A percentile compares a stretch with the other conserved stretches of the same genome.
phyloP scores from a whole-genome alignment of 192 early-diverging fungal genomes.

The Umbelopsis vinacea region DNA sequence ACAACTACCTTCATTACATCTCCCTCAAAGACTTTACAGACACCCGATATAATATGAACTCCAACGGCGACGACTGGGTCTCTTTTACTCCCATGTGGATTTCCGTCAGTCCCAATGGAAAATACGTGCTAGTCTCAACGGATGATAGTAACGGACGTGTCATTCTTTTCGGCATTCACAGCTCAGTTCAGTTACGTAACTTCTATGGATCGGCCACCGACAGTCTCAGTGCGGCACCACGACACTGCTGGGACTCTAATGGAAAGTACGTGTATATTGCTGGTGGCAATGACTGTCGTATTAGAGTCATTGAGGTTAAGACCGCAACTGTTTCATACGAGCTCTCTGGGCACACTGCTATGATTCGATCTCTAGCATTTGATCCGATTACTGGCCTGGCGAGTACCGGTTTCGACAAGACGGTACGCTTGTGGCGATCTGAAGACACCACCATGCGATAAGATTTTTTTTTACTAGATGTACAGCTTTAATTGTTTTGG shows the following conservation, averaged over 20 bases:
- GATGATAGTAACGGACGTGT: slow-evolving; percentile 69
- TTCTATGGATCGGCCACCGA: slow-evolving; percentile 67
- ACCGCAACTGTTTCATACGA: slow-evolving; percentile 49
- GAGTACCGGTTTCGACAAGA: slow-evolving; percentile 60
- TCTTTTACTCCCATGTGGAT: slow-evolving; percentile 81
- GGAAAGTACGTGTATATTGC: slow-evolving; percentile 69
- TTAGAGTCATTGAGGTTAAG: slow-evolving; percentile 56
- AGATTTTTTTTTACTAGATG: neutral
- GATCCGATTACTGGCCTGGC: slow-evolving; percentile 54
- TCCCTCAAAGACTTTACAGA: slow-evolving; percentile 43
- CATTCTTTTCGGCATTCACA: slow-evolving; percentile 58
- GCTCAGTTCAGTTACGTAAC: slow-evolving; percentile 57
- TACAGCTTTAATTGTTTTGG: no score
- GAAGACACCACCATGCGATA: slow-evolving; percentile 15
- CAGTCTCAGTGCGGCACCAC: slow-evolving; percentile 62
- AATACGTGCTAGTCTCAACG: slow-evolving; percentile 66
- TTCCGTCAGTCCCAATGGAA: slow-evolving; percentile 55
- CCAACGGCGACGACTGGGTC: slow-evolving; percentile 80
- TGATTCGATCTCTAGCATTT: slow-evolving; percentile 57
- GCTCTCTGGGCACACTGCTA: slow-evolving; percentile 59
- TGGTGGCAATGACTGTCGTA: slow-evolving; percentile 60
- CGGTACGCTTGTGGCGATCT: neutral
- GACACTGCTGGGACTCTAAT: slow-evolving; percentile 62
- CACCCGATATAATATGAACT: slow-evolving; percentile 71
- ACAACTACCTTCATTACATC: slow-evolving; percentile 76